Evolutionary conservation across 2,329 filamentous ascomycete species (phyloP).

Genomic region (Septoria linicola): DNA sequence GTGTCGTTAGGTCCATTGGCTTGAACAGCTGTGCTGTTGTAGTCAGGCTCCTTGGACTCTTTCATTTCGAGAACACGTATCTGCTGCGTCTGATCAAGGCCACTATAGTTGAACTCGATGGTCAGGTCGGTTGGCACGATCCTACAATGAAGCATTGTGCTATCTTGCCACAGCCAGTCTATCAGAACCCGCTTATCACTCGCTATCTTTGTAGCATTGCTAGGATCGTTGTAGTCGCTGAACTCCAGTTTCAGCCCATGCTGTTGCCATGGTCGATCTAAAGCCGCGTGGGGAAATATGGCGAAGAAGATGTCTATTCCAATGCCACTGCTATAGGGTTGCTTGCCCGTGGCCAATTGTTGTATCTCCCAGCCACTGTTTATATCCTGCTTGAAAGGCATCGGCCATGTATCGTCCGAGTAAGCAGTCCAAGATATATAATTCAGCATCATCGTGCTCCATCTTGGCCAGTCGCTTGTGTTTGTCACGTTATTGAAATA

Average conservation of each 20-base stretch:
- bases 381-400: background rate
- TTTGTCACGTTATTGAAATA: constrained; percentile 1
- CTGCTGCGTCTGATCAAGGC: constrained; percentile 10
- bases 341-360: background rate
- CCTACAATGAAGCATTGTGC: constrained; percentile 13
- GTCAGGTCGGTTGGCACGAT: constrained; percentile 4
- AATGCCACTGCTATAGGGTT: background rate
- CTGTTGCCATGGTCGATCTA: background rate
- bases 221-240: background rate
- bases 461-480: background rate
- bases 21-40: constrained; percentile 2
- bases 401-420: background rate
- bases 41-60: background rate
- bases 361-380: background rate
- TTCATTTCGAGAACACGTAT: constrained; percentile 2
- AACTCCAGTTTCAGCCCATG: background rate
- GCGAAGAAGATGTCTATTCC: constrained; percentile 5
- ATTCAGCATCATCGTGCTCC: constrained; percentile 10
- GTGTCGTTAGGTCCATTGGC: background rate
- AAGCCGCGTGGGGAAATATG: constrained; percentile 1
- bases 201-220: background rate
- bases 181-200: constrained; percentile 1
- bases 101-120: constrained; percentile 11
- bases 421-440: constrained; percentile 18
- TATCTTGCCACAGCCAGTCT: constrained; percentile 15